A percentile compares a stretch with the other conserved stretches of the same genome.
Conservation (phyloP, 2,329 filamentous ascomycete genomes). For the Cordyceps pruinosa region DNA sequence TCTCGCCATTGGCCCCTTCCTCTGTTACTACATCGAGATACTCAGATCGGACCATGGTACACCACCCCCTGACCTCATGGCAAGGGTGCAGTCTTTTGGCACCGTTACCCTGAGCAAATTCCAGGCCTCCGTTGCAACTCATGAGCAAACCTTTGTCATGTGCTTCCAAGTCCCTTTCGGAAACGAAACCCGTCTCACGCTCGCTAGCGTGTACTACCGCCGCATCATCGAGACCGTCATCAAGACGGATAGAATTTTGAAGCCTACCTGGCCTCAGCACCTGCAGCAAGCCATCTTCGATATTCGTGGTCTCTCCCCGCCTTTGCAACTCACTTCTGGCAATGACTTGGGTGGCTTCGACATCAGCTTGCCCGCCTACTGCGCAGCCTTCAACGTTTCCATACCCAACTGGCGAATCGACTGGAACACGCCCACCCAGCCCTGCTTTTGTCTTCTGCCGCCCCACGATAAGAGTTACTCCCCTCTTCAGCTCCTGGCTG, state of each 20-base stretch:
- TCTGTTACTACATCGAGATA: constrained; percentile 46
- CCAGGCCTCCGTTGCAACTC: constrained; percentile 41
- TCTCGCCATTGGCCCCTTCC: constrained; percentile 46
- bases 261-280: constrained; percentile 51
- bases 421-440: constrained; percentile 35
- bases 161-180: constrained; percentile 43
- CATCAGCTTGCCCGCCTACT: constrained; percentile 48
- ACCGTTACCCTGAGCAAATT: constrained; percentile 46
- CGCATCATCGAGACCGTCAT: constrained; percentile 48
- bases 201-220: constrained; percentile 48
- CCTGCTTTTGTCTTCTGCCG: constrained; percentile 45
- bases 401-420: constrained; percentile 46
- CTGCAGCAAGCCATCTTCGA: constrained; percentile 48
- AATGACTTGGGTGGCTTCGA: constrained; percentile 50
- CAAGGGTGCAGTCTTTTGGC: constrained; percentile 44
- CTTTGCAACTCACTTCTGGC: constrained; percentile 46
- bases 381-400: constrained; percentile 43
- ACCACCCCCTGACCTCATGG: constrained; percentile 39
- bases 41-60: constrained; percentile 37
- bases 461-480: constrained; percentile 35
- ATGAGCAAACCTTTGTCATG: constrained; percentile 51
- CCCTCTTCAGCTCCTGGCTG: constrained; percentile 46
- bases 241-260: constrained; percentile 47
- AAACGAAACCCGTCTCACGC: constrained; percentile 38
- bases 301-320: constrained; percentile 44